Percentiles rank a stretch among this genome's conserved stretches.
These are phyloP conservation scores for Ottelia alismoides DNA, from an alignment of 106 monocot species.

Conservation along the genomic window DNA sequence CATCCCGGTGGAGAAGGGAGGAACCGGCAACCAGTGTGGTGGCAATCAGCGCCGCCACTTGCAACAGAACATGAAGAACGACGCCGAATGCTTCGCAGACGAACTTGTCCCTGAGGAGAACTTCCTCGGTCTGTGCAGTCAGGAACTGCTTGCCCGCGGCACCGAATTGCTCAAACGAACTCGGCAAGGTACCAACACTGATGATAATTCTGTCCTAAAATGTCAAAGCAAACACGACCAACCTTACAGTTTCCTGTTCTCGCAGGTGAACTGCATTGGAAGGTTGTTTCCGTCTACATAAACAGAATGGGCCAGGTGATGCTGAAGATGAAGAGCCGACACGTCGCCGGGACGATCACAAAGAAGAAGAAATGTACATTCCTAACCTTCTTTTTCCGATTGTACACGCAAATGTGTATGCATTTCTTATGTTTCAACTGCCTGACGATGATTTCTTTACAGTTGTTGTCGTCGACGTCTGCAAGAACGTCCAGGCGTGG, in stretches of 20 bases:
- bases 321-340: conserved; percentile 79
- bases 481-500: conserved; percentile 64
- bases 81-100: conserved; percentile 21
- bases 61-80: conserved; percentile 10
- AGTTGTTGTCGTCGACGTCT: conserved; percentile 56
- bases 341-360: conserved; percentile 74
- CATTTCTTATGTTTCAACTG: background rate
- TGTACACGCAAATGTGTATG: background rate
- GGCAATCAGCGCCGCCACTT: background rate
- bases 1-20: conserved; percentile 73
- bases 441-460: conserved; percentile 2
- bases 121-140: conserved; percentile 54
- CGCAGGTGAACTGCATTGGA: conserved; percentile 67
- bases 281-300: conserved; percentile 68
- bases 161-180: conserved; percentile 81
- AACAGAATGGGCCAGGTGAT: conserved; percentile 63
- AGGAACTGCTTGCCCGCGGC: conserved; percentile 59
- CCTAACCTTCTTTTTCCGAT: background rate
- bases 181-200: conserved; percentile 34
- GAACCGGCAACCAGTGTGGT: background rate
- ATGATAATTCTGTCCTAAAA: background rate
- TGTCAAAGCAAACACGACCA: too few relatives aligned
- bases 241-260: background rate
- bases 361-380: conserved; percentile 82
- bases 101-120: conserved; percentile 24